phyloP scores from a whole-genome alignment of 2,329 filamentous ascomycete genomes.

The Cercospora zeina region DNA sequence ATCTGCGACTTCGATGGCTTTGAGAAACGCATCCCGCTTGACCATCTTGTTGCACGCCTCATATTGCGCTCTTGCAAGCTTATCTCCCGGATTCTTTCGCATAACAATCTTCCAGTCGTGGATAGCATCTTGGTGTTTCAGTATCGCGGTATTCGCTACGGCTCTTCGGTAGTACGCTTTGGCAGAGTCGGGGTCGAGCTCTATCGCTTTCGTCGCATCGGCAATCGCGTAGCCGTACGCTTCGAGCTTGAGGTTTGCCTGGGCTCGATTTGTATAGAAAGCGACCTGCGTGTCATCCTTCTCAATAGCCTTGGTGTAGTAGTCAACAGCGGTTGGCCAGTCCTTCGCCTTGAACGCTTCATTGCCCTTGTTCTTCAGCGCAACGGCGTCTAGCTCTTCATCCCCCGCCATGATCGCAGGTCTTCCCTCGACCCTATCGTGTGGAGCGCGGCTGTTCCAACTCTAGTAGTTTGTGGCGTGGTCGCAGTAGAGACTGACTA shows the following conservation, averaged over 20 bases:
- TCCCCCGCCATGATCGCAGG: conserved; percentile 34
- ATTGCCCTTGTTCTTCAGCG: conserved; percentile 91
- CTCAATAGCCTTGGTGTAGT: conserved; percentile 66
- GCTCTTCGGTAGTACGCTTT: conserved; percentile 97
- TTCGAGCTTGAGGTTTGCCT: conserved; percentile 95
- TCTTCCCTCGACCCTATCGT: neutral
- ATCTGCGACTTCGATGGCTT: conserved; percentile 90
- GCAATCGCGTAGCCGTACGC: conserved; percentile 89
- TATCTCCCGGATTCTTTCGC: conserved; percentile 81
- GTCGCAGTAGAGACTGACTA: conserved; percentile 16
- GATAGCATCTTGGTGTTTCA: conserved; percentile 83
- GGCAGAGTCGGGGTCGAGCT: conserved; percentile 81
- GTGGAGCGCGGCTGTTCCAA: conserved; percentile 6
- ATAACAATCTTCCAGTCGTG: conserved; percentile 91
- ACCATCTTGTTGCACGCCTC: conserved; percentile 94
- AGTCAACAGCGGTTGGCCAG: conserved; percentile 77
- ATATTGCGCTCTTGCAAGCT: conserved; percentile 85
- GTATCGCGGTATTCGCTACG: conserved; percentile 85
- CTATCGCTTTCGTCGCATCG: conserved; percentile 87
- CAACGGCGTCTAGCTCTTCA: conserved; percentile 61
- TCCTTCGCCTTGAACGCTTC: conserved; percentile 86
- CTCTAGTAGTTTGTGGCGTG: neutral
- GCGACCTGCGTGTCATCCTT: conserved; percentile 62
- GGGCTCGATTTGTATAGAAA: conserved; percentile 91
- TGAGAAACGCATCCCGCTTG: conserved; percentile 86